Conservation (phyloP, 306 rosid species). For the Calophaca sinica region DNA sequence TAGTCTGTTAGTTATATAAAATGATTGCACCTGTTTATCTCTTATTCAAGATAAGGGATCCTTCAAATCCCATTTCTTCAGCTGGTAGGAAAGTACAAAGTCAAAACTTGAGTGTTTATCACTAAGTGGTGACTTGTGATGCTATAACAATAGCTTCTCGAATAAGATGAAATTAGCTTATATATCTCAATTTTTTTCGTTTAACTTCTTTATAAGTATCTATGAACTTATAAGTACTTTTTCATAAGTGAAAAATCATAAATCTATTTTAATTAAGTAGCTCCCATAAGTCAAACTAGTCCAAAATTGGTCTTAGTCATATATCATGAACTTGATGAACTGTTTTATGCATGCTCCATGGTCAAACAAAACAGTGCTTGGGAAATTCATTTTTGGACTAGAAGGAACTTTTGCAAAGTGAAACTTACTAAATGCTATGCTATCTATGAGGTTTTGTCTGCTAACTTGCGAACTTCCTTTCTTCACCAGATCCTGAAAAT, state of each 20-base stretch:
- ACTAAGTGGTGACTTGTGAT: conserved; percentile 2
- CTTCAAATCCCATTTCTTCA: background rate
- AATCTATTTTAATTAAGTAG: too few relatives aligned
- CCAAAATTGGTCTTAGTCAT: background rate
- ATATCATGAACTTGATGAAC: background rate
- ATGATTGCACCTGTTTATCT: background rate
- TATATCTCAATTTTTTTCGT: background rate
- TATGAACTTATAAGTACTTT: background rate
- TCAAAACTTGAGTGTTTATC: background rate
- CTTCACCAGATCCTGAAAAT: background rate
- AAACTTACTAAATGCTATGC: background rate
- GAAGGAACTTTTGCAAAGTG: background rate
- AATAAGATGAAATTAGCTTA: background rate
- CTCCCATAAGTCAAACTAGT: background rate
- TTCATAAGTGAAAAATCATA: too few relatives aligned
- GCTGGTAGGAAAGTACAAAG: background rate
- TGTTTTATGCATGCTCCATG: conserved; percentile 9
- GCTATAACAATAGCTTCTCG: background rate
- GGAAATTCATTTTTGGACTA: background rate
- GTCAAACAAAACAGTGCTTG: background rate
- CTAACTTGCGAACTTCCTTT: background rate
- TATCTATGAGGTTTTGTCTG: conserved; percentile 16
- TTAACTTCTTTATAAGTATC: background rate
- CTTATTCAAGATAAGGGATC: background rate
- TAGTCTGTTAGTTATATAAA: background rate